Percentiles rank a stretch among this genome's conserved stretches.
Evolutionary conservation across 768 basidiomycete genomes (phyloP).

Genomic region (Hypholoma sublateritium): DNA sequence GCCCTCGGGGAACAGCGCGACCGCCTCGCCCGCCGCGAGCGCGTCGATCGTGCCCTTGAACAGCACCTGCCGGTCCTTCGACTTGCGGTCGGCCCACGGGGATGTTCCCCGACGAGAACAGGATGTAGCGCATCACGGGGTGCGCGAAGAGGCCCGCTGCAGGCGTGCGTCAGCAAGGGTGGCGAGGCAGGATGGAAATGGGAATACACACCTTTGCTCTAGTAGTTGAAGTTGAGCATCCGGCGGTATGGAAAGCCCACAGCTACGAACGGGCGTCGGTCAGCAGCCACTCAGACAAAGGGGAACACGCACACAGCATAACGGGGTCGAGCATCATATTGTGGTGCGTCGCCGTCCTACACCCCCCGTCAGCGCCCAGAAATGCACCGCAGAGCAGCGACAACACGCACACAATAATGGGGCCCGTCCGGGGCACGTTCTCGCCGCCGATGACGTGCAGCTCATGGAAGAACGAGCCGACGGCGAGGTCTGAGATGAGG

Average conservation of each 20-base stretch:
- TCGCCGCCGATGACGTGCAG: constrained; percentile 85
- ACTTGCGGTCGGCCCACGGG: constrained; percentile 96
- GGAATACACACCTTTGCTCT: constrained; percentile 83
- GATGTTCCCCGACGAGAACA: constrained; percentile 93
- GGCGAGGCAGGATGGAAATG: too few species aligned
- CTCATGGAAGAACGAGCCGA: constrained; percentile 87
- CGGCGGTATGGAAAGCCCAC: constrained; percentile 79
- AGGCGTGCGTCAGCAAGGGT: not conserved
- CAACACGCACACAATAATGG: constrained; percentile 84
- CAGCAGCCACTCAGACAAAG: constrained; percentile 12
- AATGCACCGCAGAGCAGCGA: constrained; percentile 2
- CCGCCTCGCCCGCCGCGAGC: constrained; percentile 73
- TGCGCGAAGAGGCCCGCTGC: constrained; percentile 81
- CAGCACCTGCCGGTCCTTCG: constrained; percentile 84
- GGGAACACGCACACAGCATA: constrained; percentile 62
- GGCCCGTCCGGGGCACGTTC: constrained; percentile 83
- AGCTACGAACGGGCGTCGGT: constrained; percentile 42
- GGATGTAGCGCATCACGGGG: constrained; percentile 68
- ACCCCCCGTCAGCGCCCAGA: not conserved
- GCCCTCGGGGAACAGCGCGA: constrained; percentile 94
- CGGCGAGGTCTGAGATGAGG: constrained; percentile 67
- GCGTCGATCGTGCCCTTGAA: constrained; percentile 91
- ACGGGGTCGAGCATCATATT: constrained; percentile 96
- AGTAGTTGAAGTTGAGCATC: constrained; percentile 84
- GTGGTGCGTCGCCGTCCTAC: constrained; percentile 56